phyloP scores from a whole-genome alignment of 2,329 filamentous ascomycete genomes.

The Fusarium subglutinans region DNA sequence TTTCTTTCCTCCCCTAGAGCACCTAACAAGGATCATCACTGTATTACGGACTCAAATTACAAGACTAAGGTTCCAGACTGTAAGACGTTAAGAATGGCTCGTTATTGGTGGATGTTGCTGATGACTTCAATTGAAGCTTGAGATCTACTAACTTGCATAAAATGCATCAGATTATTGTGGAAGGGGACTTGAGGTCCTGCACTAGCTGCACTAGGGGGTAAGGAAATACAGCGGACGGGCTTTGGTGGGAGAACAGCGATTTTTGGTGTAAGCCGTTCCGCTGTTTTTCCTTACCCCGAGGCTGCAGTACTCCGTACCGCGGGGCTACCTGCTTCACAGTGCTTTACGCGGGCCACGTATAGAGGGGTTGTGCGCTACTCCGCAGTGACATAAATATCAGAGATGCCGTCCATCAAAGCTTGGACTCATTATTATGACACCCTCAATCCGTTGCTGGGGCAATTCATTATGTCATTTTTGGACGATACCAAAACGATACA shows the following conservation, averaged over 20 bases:
- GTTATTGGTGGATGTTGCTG: neutral
- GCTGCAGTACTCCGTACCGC: neutral
- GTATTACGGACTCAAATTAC: neutral
- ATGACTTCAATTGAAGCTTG: neutral
- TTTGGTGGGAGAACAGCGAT: no score
- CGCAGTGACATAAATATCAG: neutral
- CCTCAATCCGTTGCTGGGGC: constrained; percentile 38
- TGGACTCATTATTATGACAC: neutral
- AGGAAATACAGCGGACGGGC: no score
- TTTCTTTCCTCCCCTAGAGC: no score
- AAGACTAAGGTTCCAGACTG: neutral
- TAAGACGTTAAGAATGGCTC: neutral
- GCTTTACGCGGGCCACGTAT: constrained; percentile 23
- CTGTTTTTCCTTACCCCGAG: no score
- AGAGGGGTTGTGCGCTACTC: neutral
- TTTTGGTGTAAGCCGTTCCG: no score
- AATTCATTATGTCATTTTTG: constrained; percentile 40
- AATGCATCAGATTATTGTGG: neutral
- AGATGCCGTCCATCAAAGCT: neutral
- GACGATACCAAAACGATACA: constrained; percentile 13
- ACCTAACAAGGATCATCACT: neutral
- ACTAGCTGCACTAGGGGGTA: neutral
- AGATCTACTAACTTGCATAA: neutral
- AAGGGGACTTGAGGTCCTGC: neutral
- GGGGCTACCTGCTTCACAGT: constrained; percentile 29